Evolutionary conservation across 2,329 filamentous ascomycete genomes (phyloP), one percentile per base, ranked within the genome.

Genomic region (Monosporascus cannonballus): DNA sequence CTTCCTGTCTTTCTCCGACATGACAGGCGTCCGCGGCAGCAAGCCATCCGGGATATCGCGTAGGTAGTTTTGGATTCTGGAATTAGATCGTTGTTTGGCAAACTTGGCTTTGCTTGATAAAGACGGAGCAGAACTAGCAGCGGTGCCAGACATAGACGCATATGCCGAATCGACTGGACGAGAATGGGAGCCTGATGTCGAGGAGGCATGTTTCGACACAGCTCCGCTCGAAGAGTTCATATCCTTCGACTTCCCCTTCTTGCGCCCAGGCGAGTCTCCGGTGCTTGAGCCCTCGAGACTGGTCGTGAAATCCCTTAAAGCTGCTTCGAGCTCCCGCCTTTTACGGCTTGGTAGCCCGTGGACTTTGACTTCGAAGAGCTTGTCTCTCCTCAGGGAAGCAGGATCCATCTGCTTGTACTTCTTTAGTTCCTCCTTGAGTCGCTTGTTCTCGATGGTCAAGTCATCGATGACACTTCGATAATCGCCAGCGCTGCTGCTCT

Each of bases 381-480:
- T 90, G 30, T 95, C 89, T 47, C 85, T 83, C 36, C 85, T 80
- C 48, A 92, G 70, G 57, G 86, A 80, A 42, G 85, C 78, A 18
- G 84, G 82, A 2, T 86, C 83, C 25, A 81, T 71, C 56, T 83
- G 84, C 66, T 88, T 86, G 56, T 89, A 89, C 50, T 81, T 85
- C 61, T 81, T 86, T 51, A 95, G 63, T 61, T 85, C 83, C 59
- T 86, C 84, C 70, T 86, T 91, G 55, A 95, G 68, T 49, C 83
- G 85, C 66, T 90, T 89, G 65, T 94, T 95, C 64, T 91, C 87
- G 25, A 96, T 75, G 0, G 90, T 96, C 54, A 96, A 70, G 65
- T 96, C 90, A 62, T 96, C 90, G 47, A 96, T 95, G 17, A 96
- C 89, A 59, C 87, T 87, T 47, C 90, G 79, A 55, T 84, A 92